Evolutionary conservation across 148 eudicot genomes (phyloP).

Genomic region (Arbutus unedo): DNA sequence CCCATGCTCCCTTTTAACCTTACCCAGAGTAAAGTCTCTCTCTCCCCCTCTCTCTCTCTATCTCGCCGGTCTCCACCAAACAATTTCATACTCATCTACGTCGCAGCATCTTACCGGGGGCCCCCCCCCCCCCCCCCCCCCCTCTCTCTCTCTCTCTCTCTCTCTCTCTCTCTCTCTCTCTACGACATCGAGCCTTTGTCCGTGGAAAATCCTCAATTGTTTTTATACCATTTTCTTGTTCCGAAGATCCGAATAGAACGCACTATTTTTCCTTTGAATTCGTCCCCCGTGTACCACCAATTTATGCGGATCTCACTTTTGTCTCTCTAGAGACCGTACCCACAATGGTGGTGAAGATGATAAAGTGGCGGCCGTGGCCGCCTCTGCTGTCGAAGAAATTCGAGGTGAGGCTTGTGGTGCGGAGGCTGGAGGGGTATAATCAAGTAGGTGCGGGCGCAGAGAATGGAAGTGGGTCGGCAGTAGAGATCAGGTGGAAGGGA

Average conservation of each 20-base stretch:
- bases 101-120: not conserved
- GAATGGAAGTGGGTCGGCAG: conserved; percentile 29
- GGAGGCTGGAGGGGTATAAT: conserved; percentile 42
- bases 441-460: conserved; percentile 35
- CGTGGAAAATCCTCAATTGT: not conserved
- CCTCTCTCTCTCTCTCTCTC: not conserved
- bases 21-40: not conserved
- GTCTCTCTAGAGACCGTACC: not conserved
- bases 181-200: not conserved
- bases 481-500: conserved; percentile 88
- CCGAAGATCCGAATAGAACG: conserved; percentile 18
- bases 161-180: not conserved
- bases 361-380: conserved; percentile 80
- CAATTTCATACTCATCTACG: not conserved
- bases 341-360: conserved; percentile 72
- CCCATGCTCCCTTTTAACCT: not conserved
- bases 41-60: conserved; percentile 14
- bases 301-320: conserved; percentile 17
- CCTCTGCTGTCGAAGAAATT: conserved; percentile 54
- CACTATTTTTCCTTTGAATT: not conserved
- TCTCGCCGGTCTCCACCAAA: not conserved
- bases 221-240: not conserved
- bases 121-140: not conserved
- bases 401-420: conserved; percentile 57
- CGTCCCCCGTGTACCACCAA: not conserved